Percentiles rank a stretch among this genome's conserved stretches.
Conservation (phyloP, 2,329 filamentous ascomycete genomes). For the Fusarium sp. region DNA sequence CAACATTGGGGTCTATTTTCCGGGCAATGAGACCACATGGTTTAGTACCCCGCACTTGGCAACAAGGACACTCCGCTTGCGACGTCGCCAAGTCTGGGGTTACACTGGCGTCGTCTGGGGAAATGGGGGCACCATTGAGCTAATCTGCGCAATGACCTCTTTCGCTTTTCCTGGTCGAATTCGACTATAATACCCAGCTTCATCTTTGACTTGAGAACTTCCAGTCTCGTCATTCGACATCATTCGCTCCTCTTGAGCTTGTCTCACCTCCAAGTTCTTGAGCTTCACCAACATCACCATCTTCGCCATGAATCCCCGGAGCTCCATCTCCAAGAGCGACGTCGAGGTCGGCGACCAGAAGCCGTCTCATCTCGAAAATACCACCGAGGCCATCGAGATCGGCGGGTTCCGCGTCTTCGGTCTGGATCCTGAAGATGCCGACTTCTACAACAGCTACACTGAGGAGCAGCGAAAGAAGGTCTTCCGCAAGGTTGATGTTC, state of each 20-base stretch:
- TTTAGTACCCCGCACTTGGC: constrained; percentile 39
- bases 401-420: constrained; percentile 42
- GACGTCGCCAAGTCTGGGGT: constrained; percentile 38
- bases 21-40: constrained; percentile 26
- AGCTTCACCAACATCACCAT: not conserved
- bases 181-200: constrained; percentile 37
- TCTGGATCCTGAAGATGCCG: constrained; percentile 40
- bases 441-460: constrained; percentile 42
- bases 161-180: constrained; percentile 14
- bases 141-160: constrained; percentile 15
- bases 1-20: constrained; percentile 28
- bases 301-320: constrained; percentile 34
- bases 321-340: constrained; percentile 45
- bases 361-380: constrained; percentile 33
- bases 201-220: constrained; percentile 1
- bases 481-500: constrained; percentile 53
- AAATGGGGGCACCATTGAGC: constrained; percentile 13
- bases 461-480: constrained; percentile 44
- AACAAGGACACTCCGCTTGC: constrained; percentile 16
- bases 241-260: not conserved
- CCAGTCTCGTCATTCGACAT: constrained; percentile 8
- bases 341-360: constrained; percentile 35
- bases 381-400: constrained; percentile 38
- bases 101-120: constrained; percentile 29
- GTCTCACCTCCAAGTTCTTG: not conserved